Percentiles rank a stretch among this genome's conserved stretches.
phyloP scores from a whole-genome alignment of 1,284 basidiomycete genomes.

The Marasmius sp. region DNA sequence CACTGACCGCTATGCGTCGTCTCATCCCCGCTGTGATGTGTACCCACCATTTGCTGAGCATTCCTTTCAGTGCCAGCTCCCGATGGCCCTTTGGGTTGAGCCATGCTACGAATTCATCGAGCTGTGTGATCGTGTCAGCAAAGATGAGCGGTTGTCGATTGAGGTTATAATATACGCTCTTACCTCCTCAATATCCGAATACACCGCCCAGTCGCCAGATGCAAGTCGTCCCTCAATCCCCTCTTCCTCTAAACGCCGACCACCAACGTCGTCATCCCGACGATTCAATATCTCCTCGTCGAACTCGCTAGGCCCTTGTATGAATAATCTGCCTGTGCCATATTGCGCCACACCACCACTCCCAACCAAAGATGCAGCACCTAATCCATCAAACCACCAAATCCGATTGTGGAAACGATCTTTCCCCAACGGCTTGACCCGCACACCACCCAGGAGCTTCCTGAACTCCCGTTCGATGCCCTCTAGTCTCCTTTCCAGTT shows the following conservation, averaged over 20 bases:
- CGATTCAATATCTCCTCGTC: conserved; percentile 70
- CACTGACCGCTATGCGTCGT: conserved; percentile 67
- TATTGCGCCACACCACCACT: conserved; percentile 77
- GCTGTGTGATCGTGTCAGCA: conserved; percentile 39
- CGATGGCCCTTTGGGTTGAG: conserved; percentile 89
- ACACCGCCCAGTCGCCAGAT: conserved; percentile 86
- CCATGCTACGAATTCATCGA: conserved; percentile 86
- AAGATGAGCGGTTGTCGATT: neutral
- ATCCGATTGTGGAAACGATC: conserved; percentile 94
- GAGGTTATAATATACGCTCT: conserved; percentile 9
- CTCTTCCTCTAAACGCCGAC: conserved; percentile 71
- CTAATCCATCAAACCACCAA: conserved; percentile 99
- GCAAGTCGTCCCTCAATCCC: conserved; percentile 71
- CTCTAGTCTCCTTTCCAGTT: conserved; percentile 77
- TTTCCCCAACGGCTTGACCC: conserved; percentile 85
- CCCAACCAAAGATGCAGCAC: conserved; percentile 74
- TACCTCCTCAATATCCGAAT: conserved; percentile 86
- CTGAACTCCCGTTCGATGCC: conserved; percentile 93
- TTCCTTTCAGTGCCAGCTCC: conserved; percentile 80
- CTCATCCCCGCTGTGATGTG: conserved; percentile 85
- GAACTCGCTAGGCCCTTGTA: conserved; percentile 84
- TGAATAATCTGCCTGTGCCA: conserved; percentile 85
- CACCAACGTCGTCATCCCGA: conserved; percentile 57
- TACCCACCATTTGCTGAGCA: conserved; percentile 81
- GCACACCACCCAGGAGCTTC: conserved; percentile 77